phyloP scores from a whole-genome alignment of 2,329 filamentous ascomycete species.

The Colletotrichum zoysiae region DNA sequence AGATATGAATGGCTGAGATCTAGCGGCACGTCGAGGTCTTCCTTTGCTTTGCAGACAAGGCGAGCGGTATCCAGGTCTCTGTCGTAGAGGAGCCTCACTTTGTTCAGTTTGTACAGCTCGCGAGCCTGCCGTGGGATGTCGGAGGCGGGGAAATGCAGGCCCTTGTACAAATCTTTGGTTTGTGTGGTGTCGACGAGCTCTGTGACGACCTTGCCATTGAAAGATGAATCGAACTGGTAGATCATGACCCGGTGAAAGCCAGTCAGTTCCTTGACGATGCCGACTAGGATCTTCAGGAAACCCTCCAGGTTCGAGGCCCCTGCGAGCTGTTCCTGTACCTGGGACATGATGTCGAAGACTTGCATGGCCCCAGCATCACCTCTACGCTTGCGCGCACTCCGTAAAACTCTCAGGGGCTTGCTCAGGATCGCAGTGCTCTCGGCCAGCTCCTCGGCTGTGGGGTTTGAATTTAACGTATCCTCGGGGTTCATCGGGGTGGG shows the following conservation, averaged over 20 bases:
- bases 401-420: slow-evolving; percentile 80
- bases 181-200: slow-evolving; percentile 85
- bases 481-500: slow-evolving; percentile 72
- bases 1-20: slow-evolving; percentile 89
- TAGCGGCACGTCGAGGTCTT: slow-evolving; percentile 80
- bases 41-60: slow-evolving; percentile 80
- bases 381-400: slow-evolving; percentile 79
- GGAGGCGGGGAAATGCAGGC: slow-evolving; percentile 87
- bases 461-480: slow-evolving; percentile 79
- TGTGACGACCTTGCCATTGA: slow-evolving; percentile 89
- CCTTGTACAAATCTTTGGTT: slow-evolving; percentile 87
- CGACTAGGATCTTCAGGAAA: slow-evolving; percentile 85
- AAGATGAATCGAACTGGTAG: slow-evolving; percentile 87
- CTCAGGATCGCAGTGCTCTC: slow-evolving; percentile 83
- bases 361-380: slow-evolving; percentile 89
- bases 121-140: slow-evolving; percentile 89
- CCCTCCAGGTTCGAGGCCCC: slow-evolving; percentile 76
- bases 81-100: slow-evolving; percentile 88
- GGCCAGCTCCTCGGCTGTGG: slow-evolving; percentile 78
- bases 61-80: slow-evolving; percentile 83
- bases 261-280: slow-evolving; percentile 89
- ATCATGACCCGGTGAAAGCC: slow-evolving; percentile 95
- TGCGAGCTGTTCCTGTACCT: slow-evolving; percentile 88
- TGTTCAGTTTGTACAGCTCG: slow-evolving; percentile 92
- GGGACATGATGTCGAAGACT: slow-evolving; percentile 91